Conservation (phyloP, 2,329 filamentous ascomycete genomes). For the Claviceps maximensis region DNA sequence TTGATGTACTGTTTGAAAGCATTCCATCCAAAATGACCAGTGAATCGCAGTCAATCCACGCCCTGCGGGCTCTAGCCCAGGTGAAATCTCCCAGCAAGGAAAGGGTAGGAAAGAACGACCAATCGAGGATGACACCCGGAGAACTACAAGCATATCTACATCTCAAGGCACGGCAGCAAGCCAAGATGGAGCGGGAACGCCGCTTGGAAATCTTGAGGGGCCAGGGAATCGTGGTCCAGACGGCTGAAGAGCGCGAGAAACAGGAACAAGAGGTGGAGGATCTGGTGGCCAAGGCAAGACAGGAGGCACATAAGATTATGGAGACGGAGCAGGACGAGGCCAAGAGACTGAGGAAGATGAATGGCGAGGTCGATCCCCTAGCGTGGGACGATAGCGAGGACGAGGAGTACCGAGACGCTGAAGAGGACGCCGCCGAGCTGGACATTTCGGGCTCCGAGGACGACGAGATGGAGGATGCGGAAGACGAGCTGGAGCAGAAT, state of each 20-base stretch:
- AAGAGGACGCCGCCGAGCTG: conserved; percentile 24
- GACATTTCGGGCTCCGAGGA: conserved; percentile 34
- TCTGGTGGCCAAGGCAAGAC: conserved; percentile 69
- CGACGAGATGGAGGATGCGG: conserved; percentile 19
- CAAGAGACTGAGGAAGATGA: conserved; percentile 46
- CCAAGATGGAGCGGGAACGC: conserved; percentile 61
- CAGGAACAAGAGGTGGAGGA: conserved; percentile 79
- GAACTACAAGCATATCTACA: conserved; percentile 58
- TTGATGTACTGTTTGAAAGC: conserved; percentile 56
- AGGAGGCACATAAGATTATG: conserved; percentile 63
- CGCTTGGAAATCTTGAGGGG: conserved; percentile 64
- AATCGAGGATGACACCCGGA: conserved; percentile 48
- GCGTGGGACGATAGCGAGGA: conserved; percentile 45
- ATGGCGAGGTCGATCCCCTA: conserved; percentile 34
- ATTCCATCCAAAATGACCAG: conserved; percentile 49
- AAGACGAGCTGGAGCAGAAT: conserved; percentile 27
- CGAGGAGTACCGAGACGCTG: conserved; percentile 33
- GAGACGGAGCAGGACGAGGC: conserved; percentile 61
- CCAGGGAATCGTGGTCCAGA: conserved; percentile 71
- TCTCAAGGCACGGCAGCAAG: conserved; percentile 66
- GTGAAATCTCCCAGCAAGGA: conserved; percentile 49
- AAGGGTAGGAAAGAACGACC: conserved; percentile 28
- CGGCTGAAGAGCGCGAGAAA: conserved; percentile 70
- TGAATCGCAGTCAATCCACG: conserved; percentile 50
- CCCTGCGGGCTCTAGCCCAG: conserved; percentile 62